phyloP scores from a whole-genome alignment of 202 grass and related monocot species.

The Schoenoplectus tabernaemontani region DNA sequence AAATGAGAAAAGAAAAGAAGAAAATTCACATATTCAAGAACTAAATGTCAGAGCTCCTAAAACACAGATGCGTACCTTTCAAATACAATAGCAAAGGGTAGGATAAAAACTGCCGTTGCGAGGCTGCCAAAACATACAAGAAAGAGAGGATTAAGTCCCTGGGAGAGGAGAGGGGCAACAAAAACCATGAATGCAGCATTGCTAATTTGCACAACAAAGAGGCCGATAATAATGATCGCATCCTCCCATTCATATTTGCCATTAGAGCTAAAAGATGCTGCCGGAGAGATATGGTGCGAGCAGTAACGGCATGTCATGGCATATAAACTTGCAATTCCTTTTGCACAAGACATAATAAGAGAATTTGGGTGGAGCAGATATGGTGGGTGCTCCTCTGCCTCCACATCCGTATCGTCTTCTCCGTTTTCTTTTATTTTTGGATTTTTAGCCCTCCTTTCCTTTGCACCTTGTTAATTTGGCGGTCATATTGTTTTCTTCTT shows the following conservation, averaged over 20 bases:
- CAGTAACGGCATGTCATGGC: constrained; percentile 9
- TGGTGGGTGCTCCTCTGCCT: background rate
- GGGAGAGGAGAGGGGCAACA: constrained; percentile 46
- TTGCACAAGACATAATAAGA: background rate
- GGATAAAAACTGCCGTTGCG: constrained; percentile 33
- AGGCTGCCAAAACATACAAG: constrained; percentile 62
- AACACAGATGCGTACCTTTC: constrained; percentile 37
- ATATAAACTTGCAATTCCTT: background rate
- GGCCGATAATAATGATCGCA: constrained; percentile 38
- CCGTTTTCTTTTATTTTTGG: background rate
- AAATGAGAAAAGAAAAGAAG: background rate
- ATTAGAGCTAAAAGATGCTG: background rate
- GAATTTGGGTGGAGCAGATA: background rate
- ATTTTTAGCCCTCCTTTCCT: background rate
- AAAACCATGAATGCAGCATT: constrained; percentile 60
- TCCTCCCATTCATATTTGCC: constrained; percentile 45
- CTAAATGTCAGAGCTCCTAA: background rate
- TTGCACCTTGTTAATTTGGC: background rate
- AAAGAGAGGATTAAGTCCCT: constrained; percentile 63
- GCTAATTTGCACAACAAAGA: constrained; percentile 51
- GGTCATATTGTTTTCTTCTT: background rate
- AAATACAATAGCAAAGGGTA: constrained; percentile 43
- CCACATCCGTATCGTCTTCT: background rate
- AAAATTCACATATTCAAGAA: background rate
- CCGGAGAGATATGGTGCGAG: background rate